Percentiles rank a stretch among this genome's conserved stretches.
Conservation (phyloP, 2,329 filamentous ascomycete species). For the Metarhizium rileyi region DNA sequence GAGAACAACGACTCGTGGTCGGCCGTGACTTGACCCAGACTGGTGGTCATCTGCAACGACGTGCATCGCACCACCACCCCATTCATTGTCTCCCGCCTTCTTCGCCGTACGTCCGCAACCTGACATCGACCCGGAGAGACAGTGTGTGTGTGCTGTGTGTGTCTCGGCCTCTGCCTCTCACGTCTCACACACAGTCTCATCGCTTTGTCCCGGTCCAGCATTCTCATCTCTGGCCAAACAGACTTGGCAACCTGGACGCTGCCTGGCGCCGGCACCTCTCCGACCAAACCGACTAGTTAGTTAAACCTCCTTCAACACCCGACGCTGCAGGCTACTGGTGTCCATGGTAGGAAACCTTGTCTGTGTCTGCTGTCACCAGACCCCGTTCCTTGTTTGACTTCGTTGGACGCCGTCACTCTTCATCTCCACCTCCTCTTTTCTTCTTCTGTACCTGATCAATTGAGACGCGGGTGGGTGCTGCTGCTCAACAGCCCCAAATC, state of each 20-base stretch:
- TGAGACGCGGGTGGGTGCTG: slow-evolving; percentile 54
- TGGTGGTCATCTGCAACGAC: slow-evolving; percentile 10
- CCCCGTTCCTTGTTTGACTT: slow-evolving; percentile 18
- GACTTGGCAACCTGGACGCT: not conserved
- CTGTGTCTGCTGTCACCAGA: slow-evolving; percentile 17
- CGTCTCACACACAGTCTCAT: not conserved
- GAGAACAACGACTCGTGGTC: not conserved
- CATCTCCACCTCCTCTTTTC: slow-evolving; percentile 14
- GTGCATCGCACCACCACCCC: not conserved
- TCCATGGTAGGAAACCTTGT: slow-evolving; percentile 10
- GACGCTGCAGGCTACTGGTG: slow-evolving; percentile 6
- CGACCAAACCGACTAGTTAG: too few species aligned
- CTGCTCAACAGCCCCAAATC: slow-evolving; percentile 65
- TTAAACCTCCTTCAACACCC: too few species aligned
- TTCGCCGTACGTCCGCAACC: not conserved
- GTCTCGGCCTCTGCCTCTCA: not conserved
- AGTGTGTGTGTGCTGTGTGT: not conserved
- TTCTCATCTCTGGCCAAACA: not conserved
- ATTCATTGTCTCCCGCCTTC: not conserved
- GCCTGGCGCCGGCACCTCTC: not conserved
- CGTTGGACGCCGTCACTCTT: slow-evolving; percentile 13
- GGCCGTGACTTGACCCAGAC: slow-evolving; percentile 4
- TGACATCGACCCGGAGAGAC: too few species aligned
- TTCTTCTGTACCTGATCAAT: slow-evolving; percentile 25
- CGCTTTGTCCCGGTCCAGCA: too few species aligned